Conservation (phyloP, 2,329 filamentous ascomycete genomes). For the Pezicula neosporulosa region DNA sequence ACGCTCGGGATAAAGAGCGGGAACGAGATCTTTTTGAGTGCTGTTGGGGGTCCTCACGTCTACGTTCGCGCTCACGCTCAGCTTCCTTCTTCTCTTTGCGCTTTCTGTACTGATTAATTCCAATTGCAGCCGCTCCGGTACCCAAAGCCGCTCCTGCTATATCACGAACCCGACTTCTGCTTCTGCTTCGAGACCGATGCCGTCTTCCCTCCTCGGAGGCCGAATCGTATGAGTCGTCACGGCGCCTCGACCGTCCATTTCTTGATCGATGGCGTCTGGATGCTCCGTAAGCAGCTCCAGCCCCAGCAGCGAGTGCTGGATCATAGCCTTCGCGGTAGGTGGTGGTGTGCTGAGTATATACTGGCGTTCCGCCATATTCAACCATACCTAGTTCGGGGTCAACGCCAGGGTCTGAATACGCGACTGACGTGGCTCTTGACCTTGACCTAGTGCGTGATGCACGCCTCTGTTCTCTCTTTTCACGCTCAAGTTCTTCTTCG, state of each 20-base stretch:
- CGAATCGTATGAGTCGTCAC: conserved; percentile 18
- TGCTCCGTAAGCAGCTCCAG: conserved; percentile 21
- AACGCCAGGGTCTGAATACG: conserved; percentile 45
- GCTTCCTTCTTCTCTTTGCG: conserved; percentile 36
- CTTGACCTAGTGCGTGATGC: conserved; percentile 5
- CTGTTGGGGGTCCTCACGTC: conserved; percentile 28
- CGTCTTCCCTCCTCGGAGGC: conserved; percentile 19
- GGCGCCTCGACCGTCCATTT: conserved; percentile 12
- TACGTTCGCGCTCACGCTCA: conserved; percentile 26
- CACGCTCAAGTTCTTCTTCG: conserved; percentile 28
- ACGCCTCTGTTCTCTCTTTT: conserved; percentile 20
- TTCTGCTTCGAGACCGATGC: conserved; percentile 34
- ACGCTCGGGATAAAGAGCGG: conserved; percentile 25
- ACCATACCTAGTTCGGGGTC: conserved; percentile 67
- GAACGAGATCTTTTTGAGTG: conserved; percentile 25
- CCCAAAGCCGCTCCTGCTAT: conserved; percentile 52
- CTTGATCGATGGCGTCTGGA: conserved; percentile 16
- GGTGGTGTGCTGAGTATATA: conserved; percentile 36
- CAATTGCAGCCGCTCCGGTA: conserved; percentile 58
- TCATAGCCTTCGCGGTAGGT: conserved; percentile 24
- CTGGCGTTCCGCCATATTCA: conserved; percentile 60
- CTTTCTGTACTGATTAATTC: conserved; percentile 57
- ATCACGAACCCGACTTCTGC: conserved; percentile 50
- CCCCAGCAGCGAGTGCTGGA: conserved; percentile 18
- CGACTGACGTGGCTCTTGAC: conserved; percentile 47